These are phyloP conservation scores for Toxoplasma gondii DNA, from an alignment of 169 alveolate species.

Conservation along the genomic window DNA sequence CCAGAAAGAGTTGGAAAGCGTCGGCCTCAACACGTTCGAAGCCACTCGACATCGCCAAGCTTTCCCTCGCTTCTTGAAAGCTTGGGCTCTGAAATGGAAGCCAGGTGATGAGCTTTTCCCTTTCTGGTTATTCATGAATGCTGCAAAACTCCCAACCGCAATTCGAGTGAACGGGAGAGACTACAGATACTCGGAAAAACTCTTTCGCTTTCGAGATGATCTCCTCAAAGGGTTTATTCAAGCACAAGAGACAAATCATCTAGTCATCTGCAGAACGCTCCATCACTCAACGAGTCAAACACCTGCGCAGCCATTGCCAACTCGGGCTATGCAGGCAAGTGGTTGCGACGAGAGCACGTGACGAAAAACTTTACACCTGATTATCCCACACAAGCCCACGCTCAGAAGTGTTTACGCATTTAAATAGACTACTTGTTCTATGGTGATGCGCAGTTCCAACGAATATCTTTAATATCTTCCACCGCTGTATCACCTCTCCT, in stretches of 20 bases:
- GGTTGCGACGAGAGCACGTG: too few species aligned
- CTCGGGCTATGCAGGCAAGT: constrained; percentile 26
- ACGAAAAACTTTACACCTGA: too few species aligned
- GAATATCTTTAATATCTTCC: too few species aligned
- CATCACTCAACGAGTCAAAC: neutral
- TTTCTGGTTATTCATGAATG: neutral
- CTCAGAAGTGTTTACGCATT: too few species aligned
- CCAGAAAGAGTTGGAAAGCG: constrained; percentile 18
- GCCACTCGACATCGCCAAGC: neutral
- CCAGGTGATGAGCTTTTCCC: neutral
- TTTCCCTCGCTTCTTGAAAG: constrained; percentile 14
- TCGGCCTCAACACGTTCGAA: constrained; percentile 1
- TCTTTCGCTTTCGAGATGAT: neutral
- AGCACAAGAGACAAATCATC: neutral
- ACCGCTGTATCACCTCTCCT: too few species aligned
- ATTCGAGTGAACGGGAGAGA: neutral
- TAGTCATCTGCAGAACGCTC: neutral
- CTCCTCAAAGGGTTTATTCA: neutral
- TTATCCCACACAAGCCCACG: too few species aligned
- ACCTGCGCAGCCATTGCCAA: neutral
- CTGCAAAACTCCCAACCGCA: neutral
- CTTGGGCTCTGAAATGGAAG: neutral
- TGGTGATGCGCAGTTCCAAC: too few species aligned
- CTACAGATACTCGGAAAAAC: neutral
- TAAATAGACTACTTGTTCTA: too few species aligned